Percentiles rank a stretch among this genome's conserved stretches.
These are phyloP conservation scores for Penicillium thymicola DNA, from an alignment of 2,329 filamentous ascomycete genomes.

Conservation along the genomic window DNA sequence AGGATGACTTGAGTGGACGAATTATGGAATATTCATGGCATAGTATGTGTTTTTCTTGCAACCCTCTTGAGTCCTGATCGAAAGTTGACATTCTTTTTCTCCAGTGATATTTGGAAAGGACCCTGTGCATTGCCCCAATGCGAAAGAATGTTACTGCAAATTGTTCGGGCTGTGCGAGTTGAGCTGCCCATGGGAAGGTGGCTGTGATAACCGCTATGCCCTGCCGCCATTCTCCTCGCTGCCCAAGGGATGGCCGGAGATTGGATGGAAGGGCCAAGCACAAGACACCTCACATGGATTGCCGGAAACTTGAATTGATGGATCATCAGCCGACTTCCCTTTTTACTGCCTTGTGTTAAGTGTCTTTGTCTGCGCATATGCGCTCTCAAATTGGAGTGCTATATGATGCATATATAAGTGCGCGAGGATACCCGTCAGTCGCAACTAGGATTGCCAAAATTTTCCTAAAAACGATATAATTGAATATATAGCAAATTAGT, in stretches of 20 bases:
- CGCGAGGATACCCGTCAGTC: background rate
- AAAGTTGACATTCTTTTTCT: background rate
- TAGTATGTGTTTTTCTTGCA: conserved; percentile 40
- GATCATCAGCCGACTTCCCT: background rate
- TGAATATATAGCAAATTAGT: background rate
- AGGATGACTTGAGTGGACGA: conserved; percentile 51
- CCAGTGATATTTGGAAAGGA: conserved; percentile 58
- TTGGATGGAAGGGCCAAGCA: conserved; percentile 50
- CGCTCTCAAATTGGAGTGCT: background rate
- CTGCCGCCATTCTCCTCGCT: conserved; percentile 58
- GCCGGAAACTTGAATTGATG: conserved; percentile 25
- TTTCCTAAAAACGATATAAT: background rate
- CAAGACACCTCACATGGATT: conserved; percentile 34
- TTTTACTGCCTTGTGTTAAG: background rate
- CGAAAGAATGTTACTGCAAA: conserved; percentile 63
- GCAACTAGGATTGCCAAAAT: background rate
- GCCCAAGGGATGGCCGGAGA: conserved; percentile 60
- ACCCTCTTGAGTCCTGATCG: no score
- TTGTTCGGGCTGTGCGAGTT: conserved; percentile 61
- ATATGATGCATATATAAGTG: background rate
- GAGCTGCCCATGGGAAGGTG: conserved; percentile 37
- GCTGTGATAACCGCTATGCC: conserved; percentile 57
- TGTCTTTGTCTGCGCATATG: background rate
- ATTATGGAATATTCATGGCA: conserved; percentile 61
- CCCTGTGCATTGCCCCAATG: conserved; percentile 59